Evolutionary conservation across 495 filamentous ascomycete species (phyloP), one percentile per base, ranked within the genome.

Genomic region (Penicillium herquei): DNA sequence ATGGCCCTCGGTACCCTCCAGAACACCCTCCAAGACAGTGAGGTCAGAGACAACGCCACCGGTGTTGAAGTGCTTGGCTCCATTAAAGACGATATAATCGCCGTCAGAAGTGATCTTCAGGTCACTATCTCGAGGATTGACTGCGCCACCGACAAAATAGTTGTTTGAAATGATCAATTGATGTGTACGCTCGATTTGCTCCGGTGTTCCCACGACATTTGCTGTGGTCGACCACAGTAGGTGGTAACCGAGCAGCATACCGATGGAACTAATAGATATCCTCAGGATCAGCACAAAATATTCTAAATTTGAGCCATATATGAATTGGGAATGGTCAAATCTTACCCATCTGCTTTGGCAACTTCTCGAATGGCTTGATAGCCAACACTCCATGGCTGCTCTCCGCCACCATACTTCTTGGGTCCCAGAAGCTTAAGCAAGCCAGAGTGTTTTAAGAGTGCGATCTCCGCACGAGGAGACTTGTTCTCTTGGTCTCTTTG

Each of bases 61-160:
- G 7, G 82, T 86, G 59, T 81, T 85, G 74, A 86, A 86, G 68
- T 78, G 61, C 65, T 86, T 86, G 60, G 71, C 72, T 17, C 83
- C 82, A 57, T 78, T 78, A 69, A 82, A 85, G 26, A 81, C 70
- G 30, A 85, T 61, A 10, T 78, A 55, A 7, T 79, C 74, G 10
- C 79, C 81, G 39, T 79, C 73, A 9, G 68, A 60, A 11, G 71
- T 79, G 57, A 84, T 82, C 41, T 71, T 78, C 18, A 82, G 68
- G 57, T 86, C 81, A 43, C 65, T 79, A 58, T 85, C 81, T 11
- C 84, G 75, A 10, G 83, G 82, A 63, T 86, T 86, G 43, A 86
- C 83, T 7, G 83, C 83, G n/a, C 74, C 83, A 16, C 83, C 83
- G 26, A 86, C 71, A 53, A 82, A 85, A 67, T 82, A 84, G 64